These are phyloP conservation scores for Malassezia slooffiae DNA, from an alignment of 1,284 basidiomycete genomes.

Conservation along the genomic window DNA sequence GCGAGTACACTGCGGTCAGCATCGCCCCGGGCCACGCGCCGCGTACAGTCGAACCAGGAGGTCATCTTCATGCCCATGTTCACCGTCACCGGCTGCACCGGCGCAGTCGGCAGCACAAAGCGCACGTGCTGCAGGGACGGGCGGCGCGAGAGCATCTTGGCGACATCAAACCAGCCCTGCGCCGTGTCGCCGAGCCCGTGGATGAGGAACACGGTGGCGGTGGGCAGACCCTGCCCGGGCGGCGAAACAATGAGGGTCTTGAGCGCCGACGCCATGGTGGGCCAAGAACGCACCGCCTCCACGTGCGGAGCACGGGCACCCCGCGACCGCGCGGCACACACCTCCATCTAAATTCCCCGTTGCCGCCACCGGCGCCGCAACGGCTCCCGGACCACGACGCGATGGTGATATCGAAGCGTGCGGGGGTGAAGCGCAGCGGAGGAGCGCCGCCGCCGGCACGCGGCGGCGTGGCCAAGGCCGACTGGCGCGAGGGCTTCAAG, in stretches of 20 bases:
- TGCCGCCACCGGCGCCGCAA: neutral
- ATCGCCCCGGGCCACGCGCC: conserved; percentile 18
- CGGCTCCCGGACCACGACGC: conserved; percentile 1
- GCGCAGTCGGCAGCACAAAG: conserved; percentile 44
- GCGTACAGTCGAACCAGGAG: conserved; percentile 44
- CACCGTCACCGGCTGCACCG: conserved; percentile 40
- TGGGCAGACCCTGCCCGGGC: conserved; percentile 28
- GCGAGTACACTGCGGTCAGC: conserved; percentile 7
- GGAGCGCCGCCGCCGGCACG: conserved; percentile 25
- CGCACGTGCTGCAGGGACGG: conserved; percentile 39
- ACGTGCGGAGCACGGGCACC: neutral
- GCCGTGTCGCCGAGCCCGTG: conserved; percentile 44
- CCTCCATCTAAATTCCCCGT: neutral
- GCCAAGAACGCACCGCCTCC: neutral
- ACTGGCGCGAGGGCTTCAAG: conserved; percentile 46
- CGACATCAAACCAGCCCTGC: conserved; percentile 41
- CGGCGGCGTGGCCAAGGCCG: conserved; percentile 43
- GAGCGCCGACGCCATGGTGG: conserved; percentile 16
- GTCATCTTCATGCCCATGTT: conserved; percentile 46
- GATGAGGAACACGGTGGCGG: conserved; percentile 40
- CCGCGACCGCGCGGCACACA: neutral
- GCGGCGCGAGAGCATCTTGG: conserved; percentile 38
- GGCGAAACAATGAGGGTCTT: conserved; percentile 40
- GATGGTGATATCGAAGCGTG: conserved; percentile 46
- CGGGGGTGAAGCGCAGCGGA: conserved; percentile 33